These are phyloP conservation scores for Musa schizocarpa DNA, from an alignment of 176 grass and related monocot species.

Conservation along the genomic window DNA sequence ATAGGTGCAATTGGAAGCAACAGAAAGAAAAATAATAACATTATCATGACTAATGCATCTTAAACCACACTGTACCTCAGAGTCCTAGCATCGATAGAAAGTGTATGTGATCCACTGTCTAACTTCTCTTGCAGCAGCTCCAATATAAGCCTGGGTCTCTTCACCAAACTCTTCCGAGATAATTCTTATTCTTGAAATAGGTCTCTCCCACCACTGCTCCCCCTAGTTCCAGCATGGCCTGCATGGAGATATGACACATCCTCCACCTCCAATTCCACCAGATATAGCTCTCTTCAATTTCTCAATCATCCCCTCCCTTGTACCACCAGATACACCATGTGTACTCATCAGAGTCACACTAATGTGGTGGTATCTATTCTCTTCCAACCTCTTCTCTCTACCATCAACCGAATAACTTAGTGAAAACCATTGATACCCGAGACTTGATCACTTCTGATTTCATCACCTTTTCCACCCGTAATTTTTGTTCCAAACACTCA, in stretches of 20 bases:
- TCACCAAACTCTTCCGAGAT: conserved; percentile 78
- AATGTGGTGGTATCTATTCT: not conserved
- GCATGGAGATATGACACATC: conserved; percentile 73
- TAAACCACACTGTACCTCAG: conserved; percentile 44
- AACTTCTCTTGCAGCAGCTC: conserved; percentile 74
- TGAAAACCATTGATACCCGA: conserved; percentile 12
- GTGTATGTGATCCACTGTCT: conserved; percentile 65
- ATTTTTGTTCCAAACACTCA: conserved; percentile 1
- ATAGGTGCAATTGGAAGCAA: not conserved
- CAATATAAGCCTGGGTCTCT: conserved; percentile 76
- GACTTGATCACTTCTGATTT: conserved; percentile 12
- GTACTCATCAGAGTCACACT: not conserved
- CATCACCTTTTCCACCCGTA: not conserved
- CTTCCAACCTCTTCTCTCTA: conserved; percentile 11
- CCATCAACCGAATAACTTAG: conserved; percentile 2
- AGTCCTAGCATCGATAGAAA: conserved; percentile 82
- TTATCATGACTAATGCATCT: not conserved
- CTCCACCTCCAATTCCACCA: conserved; percentile 45
- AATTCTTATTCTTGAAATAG: conserved; percentile 71
- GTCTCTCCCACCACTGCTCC: conserved; percentile 55
- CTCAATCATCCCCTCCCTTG: conserved; percentile 55
- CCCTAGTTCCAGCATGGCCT: conserved; percentile 55
- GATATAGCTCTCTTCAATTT: conserved; percentile 35
- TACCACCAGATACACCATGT: conserved; percentile 28
- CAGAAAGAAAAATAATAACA: not conserved